These are phyloP conservation scores for Nemophila menziesii DNA, from an alignment of 257 asterid genomes.

Conservation along the genomic window DNA sequence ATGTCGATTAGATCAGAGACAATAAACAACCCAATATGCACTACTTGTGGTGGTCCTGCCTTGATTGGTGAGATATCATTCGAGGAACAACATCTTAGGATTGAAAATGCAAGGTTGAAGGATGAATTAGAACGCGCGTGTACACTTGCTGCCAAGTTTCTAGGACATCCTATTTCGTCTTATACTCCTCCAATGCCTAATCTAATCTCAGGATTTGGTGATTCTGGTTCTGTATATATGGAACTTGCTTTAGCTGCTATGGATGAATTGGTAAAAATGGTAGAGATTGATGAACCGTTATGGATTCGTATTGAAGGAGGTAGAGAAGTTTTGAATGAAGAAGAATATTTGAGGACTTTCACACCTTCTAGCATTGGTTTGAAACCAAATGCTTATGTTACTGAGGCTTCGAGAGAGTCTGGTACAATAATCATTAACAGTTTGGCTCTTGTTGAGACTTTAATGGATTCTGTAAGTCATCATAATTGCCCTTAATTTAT, in stretches of 20 bases:
- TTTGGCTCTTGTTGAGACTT: slow-evolving; percentile 47
- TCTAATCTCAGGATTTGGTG: slow-evolving; percentile 69
- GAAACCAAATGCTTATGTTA: slow-evolving; percentile 35
- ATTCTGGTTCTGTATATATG: slow-evolving; percentile 57
- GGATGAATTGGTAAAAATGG: slow-evolving; percentile 78
- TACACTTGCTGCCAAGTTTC: slow-evolving; percentile 44
- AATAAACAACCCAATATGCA: slow-evolving; percentile 43
- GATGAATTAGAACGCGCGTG: slow-evolving; percentile 51
- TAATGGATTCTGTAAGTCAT: slow-evolving; percentile 44
- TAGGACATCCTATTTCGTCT: slow-evolving; percentile 35
- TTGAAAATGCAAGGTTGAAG: slow-evolving; percentile 38
- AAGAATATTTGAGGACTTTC: slow-evolving; percentile 32
- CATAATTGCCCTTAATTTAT: neutral
- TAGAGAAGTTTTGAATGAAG: slow-evolving; percentile 32
- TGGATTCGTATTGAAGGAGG: slow-evolving; percentile 65
- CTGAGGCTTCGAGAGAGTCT: slow-evolving; percentile 46
- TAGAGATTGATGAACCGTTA: slow-evolving; percentile 59
- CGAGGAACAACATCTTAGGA: slow-evolving; percentile 45
- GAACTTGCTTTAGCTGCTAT: slow-evolving; percentile 85
- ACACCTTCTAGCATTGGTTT: slow-evolving; percentile 36
- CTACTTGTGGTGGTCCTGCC: slow-evolving; percentile 47
- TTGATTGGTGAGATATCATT: slow-evolving; percentile 41
- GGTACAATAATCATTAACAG: slow-evolving; percentile 42
- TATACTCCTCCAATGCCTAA: slow-evolving; percentile 36
- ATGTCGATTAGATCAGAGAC: slow-evolving; percentile 51